Base-by-base conservation (phyloP, 2,329 filamentous ascomycete species). In the Cadophora sp. region DNA sequence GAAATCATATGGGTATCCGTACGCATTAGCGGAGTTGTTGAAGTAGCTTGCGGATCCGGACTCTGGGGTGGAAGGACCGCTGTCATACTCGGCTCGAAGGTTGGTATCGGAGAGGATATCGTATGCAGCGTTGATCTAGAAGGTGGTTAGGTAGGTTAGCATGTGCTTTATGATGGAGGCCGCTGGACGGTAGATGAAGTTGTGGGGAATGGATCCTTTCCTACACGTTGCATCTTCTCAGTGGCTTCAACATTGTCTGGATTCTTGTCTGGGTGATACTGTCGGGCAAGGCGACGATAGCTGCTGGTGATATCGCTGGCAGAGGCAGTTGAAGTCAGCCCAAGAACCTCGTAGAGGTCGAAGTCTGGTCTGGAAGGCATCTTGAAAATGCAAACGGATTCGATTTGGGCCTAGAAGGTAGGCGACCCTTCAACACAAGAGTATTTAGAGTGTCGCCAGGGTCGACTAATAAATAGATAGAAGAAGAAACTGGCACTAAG, bases 231-330 rank as follows among this genome's bases (percentile, higher is more conserved):
- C 41, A 73, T 71, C 41, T 60, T 61, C 7, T 58, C 67, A 6
- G 71, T 72, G 13, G 71, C 66, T 47, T 51, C 51, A n/a, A 27
- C 13, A 59, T 71, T 70, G 4, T 68, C 58, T 2, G 55, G 65
- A 43, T 73, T 71, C 56, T 72, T 73, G 60, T 73, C 72, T 0
- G 71, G 69, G 36, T 72, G 71, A 22, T 71, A 61, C n/a, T 67
- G 7, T 22, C 65, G 58, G 18, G 72, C 72, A 36, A 72, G 64
- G 33, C 67, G 64, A 39, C 67, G 60, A 24, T 70, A 72, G 5
- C 65, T 59, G 4, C 22, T 45, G 14, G 36, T 69, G 56, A 73
- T 73, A 1, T 71, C 70, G 4, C 41, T 48, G 22, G 43, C 22
- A n/a, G 64, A 59, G 4, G 72, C 69, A 22, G 53, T 36, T 27